Percentiles rank a stretch among this genome's conserved stretches.
Conservation (phyloP, 768 basidiomycete species). For the Steccherinum ochraceum region DNA sequence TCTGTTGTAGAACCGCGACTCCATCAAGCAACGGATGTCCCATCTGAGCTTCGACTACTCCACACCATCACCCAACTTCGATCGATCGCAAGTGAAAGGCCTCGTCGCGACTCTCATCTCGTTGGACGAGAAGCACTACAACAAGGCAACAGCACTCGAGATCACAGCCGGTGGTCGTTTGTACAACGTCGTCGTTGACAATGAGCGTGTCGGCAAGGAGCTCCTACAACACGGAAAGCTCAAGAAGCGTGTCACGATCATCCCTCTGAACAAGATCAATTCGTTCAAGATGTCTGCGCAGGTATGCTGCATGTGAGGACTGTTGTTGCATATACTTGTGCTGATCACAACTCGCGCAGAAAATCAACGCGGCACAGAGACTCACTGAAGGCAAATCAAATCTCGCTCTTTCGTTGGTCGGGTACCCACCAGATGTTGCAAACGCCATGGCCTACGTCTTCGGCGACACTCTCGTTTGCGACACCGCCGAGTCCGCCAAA, state of each 20-base stretch:
- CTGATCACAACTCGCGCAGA: constrained; percentile 37
- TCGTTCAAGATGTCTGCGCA: constrained; percentile 47
- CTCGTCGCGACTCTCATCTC: constrained; percentile 85
- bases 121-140: constrained; percentile 60
- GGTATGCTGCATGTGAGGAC: too few species aligned
- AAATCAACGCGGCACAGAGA: constrained; percentile 64
- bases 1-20: constrained; percentile 53
- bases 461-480: constrained; percentile 86
- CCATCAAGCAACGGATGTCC: constrained; percentile 56
- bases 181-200: constrained; percentile 90
- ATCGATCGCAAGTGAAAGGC: constrained; percentile 84
- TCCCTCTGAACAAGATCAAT: constrained; percentile 90
- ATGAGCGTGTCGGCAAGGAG: constrained; percentile 83
- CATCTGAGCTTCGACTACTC: constrained; percentile 81
- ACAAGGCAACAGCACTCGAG: constrained; percentile 87
- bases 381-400: constrained; percentile 78
- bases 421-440: constrained; percentile 73
- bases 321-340: constrained; percentile 7
- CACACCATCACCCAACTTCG: constrained; percentile 72
- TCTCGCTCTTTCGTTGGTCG: constrained; percentile 83
- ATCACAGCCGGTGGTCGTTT: constrained; percentile 85
- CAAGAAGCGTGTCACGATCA: constrained; percentile 86
- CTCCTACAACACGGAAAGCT: constrained; percentile 73
- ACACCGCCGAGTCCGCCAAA: constrained; percentile 83
- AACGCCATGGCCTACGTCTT: constrained; percentile 94